Base-by-base conservation (phyloP, 495 filamentous ascomycete species). In the Lepraria neglecta region DNA sequence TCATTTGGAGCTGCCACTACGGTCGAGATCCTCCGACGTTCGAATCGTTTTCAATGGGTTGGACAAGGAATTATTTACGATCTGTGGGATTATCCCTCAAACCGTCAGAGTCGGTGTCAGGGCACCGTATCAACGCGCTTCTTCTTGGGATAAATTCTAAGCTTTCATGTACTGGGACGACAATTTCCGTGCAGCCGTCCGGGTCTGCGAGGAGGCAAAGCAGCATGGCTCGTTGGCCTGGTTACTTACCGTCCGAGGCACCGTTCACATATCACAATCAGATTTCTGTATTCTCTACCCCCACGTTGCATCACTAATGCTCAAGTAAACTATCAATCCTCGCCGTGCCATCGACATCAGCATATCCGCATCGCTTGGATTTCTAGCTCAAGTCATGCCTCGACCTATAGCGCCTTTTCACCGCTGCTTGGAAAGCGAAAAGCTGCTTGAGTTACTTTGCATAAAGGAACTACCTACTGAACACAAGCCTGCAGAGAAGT, bases 281-380 rank as follows among this genome's bases (percentile, higher is more conserved):
- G 82, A 85, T 68, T 84, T 85, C 60, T 76, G 77, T n/a, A 64
- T 85, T 15, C 71, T 86, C 54, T 87, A 85, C 68, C 80, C 78
- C 40, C 71, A 75, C 52, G 72, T 79, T 65, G 76, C 78, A 66
- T 78, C 78, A 33, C 56, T 82, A 30, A 70, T 81, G 17, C 74
- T 85, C 58, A 85, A 85, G 68, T 77, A 77, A 58, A 79, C 81
- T 10, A 76, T 83, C 28, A 76, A 85, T 57, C 78, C 81, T 11
- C 68, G 73, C 59, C 75, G 81, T 50, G 81, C 81, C 7, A 74
- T 84, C 33, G 77, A 82, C 66, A 71, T 85, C 15, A 84, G 82
- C 40, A 75, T 83, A 62, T 78, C 76, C 54, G 77, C 78, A 53
- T 76, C 73, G 54, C 70, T 83, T 58, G 80, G 81, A 58, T 82